Evolutionary conservation across 1,284 basidiomycete species (phyloP), one percentile per base, ranked within the genome.

Genomic region (Boletus sp.): DNA sequence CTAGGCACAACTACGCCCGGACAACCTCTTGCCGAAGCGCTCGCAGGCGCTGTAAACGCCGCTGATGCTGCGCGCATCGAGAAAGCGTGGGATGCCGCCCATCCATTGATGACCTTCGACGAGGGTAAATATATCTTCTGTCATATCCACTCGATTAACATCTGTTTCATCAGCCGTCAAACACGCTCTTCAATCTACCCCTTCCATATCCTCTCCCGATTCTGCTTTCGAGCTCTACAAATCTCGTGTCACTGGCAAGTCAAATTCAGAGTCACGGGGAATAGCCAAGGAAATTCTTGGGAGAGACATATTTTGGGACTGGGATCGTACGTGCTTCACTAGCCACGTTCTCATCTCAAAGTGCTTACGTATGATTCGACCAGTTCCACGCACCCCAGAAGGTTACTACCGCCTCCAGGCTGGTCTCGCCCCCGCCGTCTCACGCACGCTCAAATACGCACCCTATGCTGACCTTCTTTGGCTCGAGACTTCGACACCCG

Each of bases 381-480:
- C 36, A 85, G 89, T 85, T 44, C 91, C 93, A 7, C 81, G 93
- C 33, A 96, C 93, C 2, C 80, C 86, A 37, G 93, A 96, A 69
- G 93, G 93, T 13, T 95, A 94, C 69, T 92, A 94, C 65, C 91
- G 91, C 68, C 91, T 85, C 65, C 82, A 82, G 20, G 84, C 90
- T n/a, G 92, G 93, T 30, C 72, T 91, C 41, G 81, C 84, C 56
- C 79, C 88, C 5, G 91, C 91, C n/a, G 81, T 92, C 64, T 85
- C 85, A 60, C 86, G 93, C 44, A 82, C 84, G 13, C 76, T 88
- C 55, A 78, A 80, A 30, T 95, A 84, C 61, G 88, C 90, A 1
- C 87, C 88, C 16, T 86, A 89, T 58, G 82, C 88, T 7, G 91
- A 94, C 66, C 75, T 93, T 58, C 72, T 92, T 41, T 94, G 91